Conservation (phyloP, 176 grass and related monocot species). For the Echinochloa phyllopogon region DNA sequence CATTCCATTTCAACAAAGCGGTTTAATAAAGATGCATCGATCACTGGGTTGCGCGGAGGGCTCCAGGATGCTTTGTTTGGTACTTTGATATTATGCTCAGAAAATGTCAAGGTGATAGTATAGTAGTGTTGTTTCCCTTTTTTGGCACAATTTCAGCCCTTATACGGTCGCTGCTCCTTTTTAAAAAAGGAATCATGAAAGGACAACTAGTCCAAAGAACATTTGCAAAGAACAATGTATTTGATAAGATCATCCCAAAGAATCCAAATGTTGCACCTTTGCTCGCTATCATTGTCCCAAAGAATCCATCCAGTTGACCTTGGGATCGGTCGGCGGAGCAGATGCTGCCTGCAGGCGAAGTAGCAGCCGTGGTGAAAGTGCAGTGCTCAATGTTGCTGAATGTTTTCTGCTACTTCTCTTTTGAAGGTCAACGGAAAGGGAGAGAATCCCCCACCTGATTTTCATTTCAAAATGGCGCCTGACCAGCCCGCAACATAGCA, state of each 20-base stretch:
- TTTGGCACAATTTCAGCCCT: too few relatives aligned
- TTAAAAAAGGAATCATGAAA: not conserved
- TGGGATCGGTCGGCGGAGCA: not conserved
- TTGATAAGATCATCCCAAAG: not conserved
- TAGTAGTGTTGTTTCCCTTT: not conserved
- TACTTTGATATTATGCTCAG: not conserved
- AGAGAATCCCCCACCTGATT: too few relatives aligned
- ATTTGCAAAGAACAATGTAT: not conserved
- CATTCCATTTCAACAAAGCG: not conserved
- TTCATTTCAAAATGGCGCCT: too few relatives aligned
- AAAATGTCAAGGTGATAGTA: not conserved
- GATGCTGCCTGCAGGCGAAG: not conserved
- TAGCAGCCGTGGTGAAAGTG: slow-evolving; percentile 36
- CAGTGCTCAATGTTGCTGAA: slow-evolving; percentile 87
- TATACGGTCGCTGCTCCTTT: too few relatives aligned
- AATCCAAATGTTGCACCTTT: not conserved
- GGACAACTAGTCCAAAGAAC: not conserved
- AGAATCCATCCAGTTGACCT: not conserved
- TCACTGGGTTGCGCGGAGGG: not conserved
- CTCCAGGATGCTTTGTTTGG: not conserved
- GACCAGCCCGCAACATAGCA: too few relatives aligned
- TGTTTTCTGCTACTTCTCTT: too few relatives aligned
- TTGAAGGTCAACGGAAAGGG: too few relatives aligned
- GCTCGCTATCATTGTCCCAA: not conserved
- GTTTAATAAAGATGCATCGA: not conserved